These are phyloP conservation scores for Sarcomyxa edulis DNA, from an alignment of 768 basidiomycete genomes.

Conservation along the genomic window DNA sequence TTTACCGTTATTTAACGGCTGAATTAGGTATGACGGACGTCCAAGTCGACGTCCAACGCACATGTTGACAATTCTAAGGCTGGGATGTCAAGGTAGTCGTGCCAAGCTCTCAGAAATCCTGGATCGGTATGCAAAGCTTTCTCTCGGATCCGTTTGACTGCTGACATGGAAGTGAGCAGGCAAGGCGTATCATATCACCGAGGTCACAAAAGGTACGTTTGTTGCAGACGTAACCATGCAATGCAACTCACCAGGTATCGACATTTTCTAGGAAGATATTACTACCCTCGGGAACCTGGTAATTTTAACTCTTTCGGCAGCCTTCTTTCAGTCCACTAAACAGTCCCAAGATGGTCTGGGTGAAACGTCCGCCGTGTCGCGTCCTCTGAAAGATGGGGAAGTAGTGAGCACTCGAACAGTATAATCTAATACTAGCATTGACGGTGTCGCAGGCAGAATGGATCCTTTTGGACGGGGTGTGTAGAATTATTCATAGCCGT, in stretches of 20 bases:
- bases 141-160: not conserved
- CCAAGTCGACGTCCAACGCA: slow-evolving; percentile 34
- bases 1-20: slow-evolving; percentile 57
- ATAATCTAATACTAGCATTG: too few species aligned
- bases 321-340: slow-evolving; percentile 1
- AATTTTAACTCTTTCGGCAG: slow-evolving; percentile 4
- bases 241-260: too few species aligned
- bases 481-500: slow-evolving; percentile 14
- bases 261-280: slow-evolving; percentile 76
- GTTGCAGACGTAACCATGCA: too few species aligned
- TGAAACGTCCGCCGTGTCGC: slow-evolving; percentile 53
- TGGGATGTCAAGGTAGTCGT: slow-evolving; percentile 81
- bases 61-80: slow-evolving; percentile 39
- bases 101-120: slow-evolving; percentile 79
- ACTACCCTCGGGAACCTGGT: slow-evolving; percentile 66
- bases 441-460: slow-evolving; percentile 69
- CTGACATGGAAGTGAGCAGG: slow-evolving; percentile 33
- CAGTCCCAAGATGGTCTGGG: slow-evolving; percentile 51
- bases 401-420: too few species aligned
- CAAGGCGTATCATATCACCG: slow-evolving; percentile 76
- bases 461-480: slow-evolving; percentile 84
- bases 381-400: slow-evolving; percentile 73
- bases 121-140: slow-evolving; percentile 59
- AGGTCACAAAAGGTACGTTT: slow-evolving; percentile 55
- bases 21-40: slow-evolving; percentile 42